Conservation (phyloP, 257 asterid species). For the Solanum boliviense region DNA sequence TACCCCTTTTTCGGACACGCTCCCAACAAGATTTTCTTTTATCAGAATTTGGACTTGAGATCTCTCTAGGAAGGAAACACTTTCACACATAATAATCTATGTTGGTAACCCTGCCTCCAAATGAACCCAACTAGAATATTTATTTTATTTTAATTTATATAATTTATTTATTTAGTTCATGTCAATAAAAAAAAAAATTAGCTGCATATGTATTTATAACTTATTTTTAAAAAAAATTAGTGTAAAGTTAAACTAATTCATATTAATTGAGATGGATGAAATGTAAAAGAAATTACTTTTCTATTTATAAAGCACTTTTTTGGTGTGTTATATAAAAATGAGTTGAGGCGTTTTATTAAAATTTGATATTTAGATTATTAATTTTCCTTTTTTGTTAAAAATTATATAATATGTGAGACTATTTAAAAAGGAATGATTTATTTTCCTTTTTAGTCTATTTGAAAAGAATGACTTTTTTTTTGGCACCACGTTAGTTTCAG, state of each 20-base stretch:
- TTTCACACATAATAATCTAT: not conserved
- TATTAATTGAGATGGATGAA: not conserved
- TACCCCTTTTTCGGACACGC: not conserved
- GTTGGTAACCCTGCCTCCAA: not conserved
- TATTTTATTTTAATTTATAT: too few species aligned
- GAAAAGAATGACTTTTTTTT: too few species aligned
- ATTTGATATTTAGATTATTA: not conserved
- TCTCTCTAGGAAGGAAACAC: not conserved
- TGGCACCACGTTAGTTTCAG: not conserved
- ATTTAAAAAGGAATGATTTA: too few species aligned
- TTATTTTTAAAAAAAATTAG: too few species aligned
- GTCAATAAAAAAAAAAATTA: too few species aligned
- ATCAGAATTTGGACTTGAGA: accelerated
- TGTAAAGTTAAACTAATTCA: too few species aligned
- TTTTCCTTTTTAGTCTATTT: not conserved
- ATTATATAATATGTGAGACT: not conserved
- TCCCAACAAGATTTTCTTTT: too few species aligned
- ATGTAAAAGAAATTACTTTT: too few species aligned
- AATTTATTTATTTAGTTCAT: not conserved
- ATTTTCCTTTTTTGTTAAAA: too few species aligned
- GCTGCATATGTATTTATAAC: too few species aligned
- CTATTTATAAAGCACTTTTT: not conserved
- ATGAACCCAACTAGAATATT: not conserved
- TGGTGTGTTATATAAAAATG: not conserved
- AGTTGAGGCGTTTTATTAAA: not conserved